phyloP scores from a whole-genome alignment of 306 rosid species.

The Ormosia emarginata region DNA sequence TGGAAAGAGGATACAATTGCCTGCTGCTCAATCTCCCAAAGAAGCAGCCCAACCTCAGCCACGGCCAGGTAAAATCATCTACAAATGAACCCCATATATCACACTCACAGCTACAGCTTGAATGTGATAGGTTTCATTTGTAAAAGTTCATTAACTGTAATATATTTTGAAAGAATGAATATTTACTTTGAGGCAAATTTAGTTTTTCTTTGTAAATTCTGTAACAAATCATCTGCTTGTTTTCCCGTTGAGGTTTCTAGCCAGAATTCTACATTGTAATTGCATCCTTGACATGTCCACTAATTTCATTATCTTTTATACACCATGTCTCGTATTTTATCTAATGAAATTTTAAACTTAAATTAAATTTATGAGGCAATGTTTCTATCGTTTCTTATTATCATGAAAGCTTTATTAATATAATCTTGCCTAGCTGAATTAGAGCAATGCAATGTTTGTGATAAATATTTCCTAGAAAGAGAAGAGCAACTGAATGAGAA shows the following conservation, averaged over 20 bases:
- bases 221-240: background rate
- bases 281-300: background rate
- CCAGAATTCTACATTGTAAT: background rate
- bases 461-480: background rate
- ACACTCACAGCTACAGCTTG: background rate
- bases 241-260: background rate
- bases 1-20: conserved; percentile 20
- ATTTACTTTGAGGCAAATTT: background rate
- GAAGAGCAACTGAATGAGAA: background rate
- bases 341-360: background rate
- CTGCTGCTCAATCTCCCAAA: conserved; percentile 24
- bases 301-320: background rate
- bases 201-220: background rate
- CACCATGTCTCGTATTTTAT: background rate
- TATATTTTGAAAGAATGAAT: background rate
- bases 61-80: conserved; percentile 33
- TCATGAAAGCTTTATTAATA: background rate
- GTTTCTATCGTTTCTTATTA: background rate
- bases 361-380: background rate
- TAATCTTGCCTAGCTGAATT: background rate
- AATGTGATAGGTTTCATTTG: background rate
- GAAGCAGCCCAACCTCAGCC: conserved; percentile 29
- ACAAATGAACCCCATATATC: background rate
- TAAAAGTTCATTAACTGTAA: background rate
- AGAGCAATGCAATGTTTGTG: background rate